These are phyloP conservation scores for Sicyos baderoa DNA, from an alignment of 306 rosid species.

Conservation along the genomic window DNA sequence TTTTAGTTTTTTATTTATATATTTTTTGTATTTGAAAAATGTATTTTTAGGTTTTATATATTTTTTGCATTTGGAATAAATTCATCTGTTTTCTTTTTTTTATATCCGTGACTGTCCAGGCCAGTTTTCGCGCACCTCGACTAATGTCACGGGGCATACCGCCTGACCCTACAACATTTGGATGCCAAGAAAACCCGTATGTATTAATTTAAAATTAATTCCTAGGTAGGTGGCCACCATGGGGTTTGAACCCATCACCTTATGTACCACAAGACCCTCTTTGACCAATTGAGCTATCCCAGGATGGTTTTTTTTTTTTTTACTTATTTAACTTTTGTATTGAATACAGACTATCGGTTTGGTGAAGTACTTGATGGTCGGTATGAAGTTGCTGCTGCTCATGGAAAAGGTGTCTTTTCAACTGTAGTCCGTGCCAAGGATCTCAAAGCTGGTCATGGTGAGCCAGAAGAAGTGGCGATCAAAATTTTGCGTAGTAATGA, in stretches of 20 bases:
- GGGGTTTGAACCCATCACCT: too few species aligned
- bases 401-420: constrained; percentile 95
- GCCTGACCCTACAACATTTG: too few species aligned
- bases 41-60: neutral
- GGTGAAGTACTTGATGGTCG: constrained; percentile 93
- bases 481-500: constrained; percentile 94
- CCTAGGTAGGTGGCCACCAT: too few species aligned
- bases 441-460: constrained; percentile 60
- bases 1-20: neutral
- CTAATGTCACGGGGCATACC: too few species aligned
- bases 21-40: constrained; percentile 5
- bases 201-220: too few species aligned
- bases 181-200: too few species aligned
- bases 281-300: too few species aligned
- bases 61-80: constrained; percentile 14
- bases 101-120: too few species aligned
- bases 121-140: too few species aligned
- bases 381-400: constrained; percentile 90
- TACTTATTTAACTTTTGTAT: constrained; percentile 25
- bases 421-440: constrained; percentile 91
- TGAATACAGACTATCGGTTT: constrained; percentile 61
- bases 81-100: constrained; percentile 10
- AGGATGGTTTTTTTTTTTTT: too few species aligned
- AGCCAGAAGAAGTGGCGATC: constrained; percentile 92
- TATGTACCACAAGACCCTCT: too few species aligned